A percentile compares a stretch with the other conserved stretches of the same genome.
Conservation (phyloP, 768 basidiomycete species). For the Phylloporus sp. region DNA sequence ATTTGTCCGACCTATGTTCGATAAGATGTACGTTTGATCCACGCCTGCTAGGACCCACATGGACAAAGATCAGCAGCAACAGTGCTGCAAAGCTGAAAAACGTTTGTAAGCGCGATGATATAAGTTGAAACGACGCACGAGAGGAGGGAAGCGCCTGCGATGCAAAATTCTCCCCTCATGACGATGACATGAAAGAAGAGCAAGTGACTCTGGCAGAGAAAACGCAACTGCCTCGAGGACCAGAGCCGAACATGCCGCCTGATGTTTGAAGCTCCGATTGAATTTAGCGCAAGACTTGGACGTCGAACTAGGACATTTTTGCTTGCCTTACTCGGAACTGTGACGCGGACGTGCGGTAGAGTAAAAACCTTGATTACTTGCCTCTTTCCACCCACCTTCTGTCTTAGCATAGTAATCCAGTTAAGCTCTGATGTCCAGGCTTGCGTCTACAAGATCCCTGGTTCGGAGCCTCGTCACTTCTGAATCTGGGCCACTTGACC, state of each 20-base stretch:
- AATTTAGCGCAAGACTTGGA: not conserved
- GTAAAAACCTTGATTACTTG: conserved; percentile 5
- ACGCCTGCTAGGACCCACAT: conserved; percentile 46
- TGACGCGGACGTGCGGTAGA: conserved; percentile 10
- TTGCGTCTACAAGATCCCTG: conserved; percentile 20
- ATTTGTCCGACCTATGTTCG: conserved; percentile 69
- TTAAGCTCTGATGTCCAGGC: conserved; percentile 22
- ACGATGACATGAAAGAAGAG: conserved; percentile 19
- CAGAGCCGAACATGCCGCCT: conserved; percentile 14
- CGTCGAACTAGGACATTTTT: not conserved
- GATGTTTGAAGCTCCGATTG: conserved; percentile 12
- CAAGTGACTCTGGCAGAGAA: conserved; percentile 17
- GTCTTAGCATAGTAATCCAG: conserved; percentile 9
- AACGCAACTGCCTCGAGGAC: conserved; percentile 22
- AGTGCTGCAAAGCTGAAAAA: conserved; percentile 31
- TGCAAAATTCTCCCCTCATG: conserved; percentile 75
- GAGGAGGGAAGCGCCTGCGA: conserved; percentile 64
- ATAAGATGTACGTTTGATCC: conserved; percentile 21
- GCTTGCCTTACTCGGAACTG: conserved; percentile 16
- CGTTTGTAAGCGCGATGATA: conserved; percentile 11
- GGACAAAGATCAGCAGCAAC: conserved; percentile 71
- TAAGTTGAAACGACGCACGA: conserved; percentile 45
- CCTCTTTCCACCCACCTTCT: not conserved
- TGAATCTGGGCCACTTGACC: conserved; percentile 31
- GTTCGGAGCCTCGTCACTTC: conserved; percentile 17